Conservation (phyloP, 2,329 filamentous ascomycete genomes). For the Claviceps quebecensis region DNA sequence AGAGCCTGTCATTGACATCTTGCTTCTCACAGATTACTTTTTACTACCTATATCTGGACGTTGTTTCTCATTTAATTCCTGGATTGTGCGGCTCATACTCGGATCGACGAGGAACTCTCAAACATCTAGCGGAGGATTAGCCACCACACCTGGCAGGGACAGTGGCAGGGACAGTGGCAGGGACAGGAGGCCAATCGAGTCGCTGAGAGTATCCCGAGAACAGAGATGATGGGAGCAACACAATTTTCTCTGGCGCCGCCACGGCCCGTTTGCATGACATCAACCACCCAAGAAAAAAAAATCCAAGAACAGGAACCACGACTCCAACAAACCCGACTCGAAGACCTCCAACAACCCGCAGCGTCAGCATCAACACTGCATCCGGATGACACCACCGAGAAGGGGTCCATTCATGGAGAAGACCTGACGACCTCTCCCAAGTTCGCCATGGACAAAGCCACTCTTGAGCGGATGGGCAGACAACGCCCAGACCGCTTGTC, state of each 20-base stretch:
- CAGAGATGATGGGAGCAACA: not conserved
- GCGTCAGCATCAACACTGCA: not conserved
- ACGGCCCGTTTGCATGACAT: not conserved
- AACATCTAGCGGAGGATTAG: no score
- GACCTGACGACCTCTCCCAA: not conserved
- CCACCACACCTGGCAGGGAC: no score
- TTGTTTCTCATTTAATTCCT: not conserved
- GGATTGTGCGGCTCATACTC: no score
- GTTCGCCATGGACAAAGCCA: slow-evolving; percentile 12
- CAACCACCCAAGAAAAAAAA: not conserved
- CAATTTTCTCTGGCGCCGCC: not conserved
- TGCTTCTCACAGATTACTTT: not conserved
- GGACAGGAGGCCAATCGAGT: not conserved
- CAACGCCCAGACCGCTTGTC: slow-evolving; percentile 44
- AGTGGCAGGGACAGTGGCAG: no score
- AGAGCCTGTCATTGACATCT: not conserved
- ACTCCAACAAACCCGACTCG: not conserved
- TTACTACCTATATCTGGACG: not conserved
- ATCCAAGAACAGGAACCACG: not conserved
- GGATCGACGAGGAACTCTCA: no score
- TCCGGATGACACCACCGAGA: not conserved
- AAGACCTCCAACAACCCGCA: not conserved
- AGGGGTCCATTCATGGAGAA: not conserved
- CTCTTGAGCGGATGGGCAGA: slow-evolving; percentile 47
- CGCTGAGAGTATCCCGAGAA: not conserved